A percentile compares a stretch with the other conserved stretches of the same genome.
Conservation (phyloP, 805 yeast species). For the Brettanomyces bruxellensis region DNA sequence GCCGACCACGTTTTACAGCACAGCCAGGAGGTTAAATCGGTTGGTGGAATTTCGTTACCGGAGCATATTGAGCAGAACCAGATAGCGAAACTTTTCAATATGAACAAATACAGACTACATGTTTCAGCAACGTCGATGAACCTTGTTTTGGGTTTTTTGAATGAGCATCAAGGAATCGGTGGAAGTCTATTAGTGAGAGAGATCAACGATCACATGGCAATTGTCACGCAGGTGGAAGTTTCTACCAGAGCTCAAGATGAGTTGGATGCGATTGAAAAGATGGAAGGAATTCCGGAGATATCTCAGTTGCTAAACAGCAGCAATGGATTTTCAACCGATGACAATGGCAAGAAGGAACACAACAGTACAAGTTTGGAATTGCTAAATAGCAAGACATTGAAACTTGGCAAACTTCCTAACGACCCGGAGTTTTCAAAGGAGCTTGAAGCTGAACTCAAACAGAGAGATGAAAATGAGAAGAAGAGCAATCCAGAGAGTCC, state of each 20-base stretch:
- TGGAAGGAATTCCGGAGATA: conserved; percentile 42
- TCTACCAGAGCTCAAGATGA: conserved; percentile 39
- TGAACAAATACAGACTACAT: conserved; percentile 63
- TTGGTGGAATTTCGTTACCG: conserved; percentile 66
- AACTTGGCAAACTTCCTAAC: conserved; percentile 75
- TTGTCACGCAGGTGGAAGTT: conserved; percentile 32
- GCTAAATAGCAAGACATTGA: conserved; percentile 62
- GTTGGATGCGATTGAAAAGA: conserved; percentile 26
- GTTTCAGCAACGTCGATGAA: conserved; percentile 82
- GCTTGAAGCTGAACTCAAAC: conserved; percentile 72
- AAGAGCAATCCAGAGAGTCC: conserved; percentile 13
- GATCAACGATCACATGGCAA: conserved; percentile 73
- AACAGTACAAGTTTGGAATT: conserved; percentile 28
- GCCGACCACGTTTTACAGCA: conserved; percentile 69
- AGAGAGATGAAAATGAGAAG: conserved; percentile 51
- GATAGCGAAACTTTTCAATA: conserved; percentile 65
- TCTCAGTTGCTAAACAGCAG: conserved; percentile 26
- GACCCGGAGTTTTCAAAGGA: conserved; percentile 82
- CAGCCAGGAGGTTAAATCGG: conserved; percentile 61
- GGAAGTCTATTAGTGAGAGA: conserved; percentile 81
- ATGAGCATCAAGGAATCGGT: conserved; percentile 87
- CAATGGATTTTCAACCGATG: conserved; percentile 5
- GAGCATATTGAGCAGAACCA: conserved; percentile 81
- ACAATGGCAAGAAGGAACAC: conserved; percentile 10
- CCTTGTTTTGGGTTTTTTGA: conserved; percentile 73